Evolutionary conservation across 768 basidiomycete genomes (phyloP), one percentile per base, ranked within the genome.

Genomic region (Boletus subparvulus): DNA sequence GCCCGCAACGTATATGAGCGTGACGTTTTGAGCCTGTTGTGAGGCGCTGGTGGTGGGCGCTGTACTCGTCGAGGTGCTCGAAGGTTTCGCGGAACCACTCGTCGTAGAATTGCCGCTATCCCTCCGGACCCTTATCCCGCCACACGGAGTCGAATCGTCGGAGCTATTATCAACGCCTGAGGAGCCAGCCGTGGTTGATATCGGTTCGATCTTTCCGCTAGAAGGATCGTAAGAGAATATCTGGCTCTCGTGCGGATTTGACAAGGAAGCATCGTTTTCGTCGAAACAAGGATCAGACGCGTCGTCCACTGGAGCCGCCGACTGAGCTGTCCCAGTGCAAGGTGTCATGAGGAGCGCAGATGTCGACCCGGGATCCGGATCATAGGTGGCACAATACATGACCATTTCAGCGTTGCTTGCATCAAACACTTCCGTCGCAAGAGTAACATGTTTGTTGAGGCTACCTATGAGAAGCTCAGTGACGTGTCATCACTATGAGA

Each of bases 331-430:
- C 60, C 82, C 86, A 8, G 60, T 61, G 61, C 85, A 90, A 10
- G 63, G 65, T 47, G 77, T 68, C 66, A 82, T 76, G 6, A 76
- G 78, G 65, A 90, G 73, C 5, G 81, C 78, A n/a, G 77, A 74
- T 3, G 81, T 74, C 3, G 69, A 61, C 6, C 73, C 54, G 3
- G 85, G 84, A 30, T 76, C 71, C 4, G 83, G 76, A 59, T 87
- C 76, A 65, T 80, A 88, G 6, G 86, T 88, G 6, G 81, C 83
- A 57, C 88, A 90, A 64, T 76, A 83, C 24, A 72, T 66, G 53
- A 73, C 68, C 62, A 74, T 72, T 24, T 63, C 50, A 0, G 75
- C 79, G 12, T 54, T 62, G 10, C 48, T 56, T 24, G 75, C 69
- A 53, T 79, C 70, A 57, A 78, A 78, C 52, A 85, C 70, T 4